Evolutionary conservation across 306 rosid genomes (phyloP).

Genomic region (Dalbergia cultrata): DNA sequence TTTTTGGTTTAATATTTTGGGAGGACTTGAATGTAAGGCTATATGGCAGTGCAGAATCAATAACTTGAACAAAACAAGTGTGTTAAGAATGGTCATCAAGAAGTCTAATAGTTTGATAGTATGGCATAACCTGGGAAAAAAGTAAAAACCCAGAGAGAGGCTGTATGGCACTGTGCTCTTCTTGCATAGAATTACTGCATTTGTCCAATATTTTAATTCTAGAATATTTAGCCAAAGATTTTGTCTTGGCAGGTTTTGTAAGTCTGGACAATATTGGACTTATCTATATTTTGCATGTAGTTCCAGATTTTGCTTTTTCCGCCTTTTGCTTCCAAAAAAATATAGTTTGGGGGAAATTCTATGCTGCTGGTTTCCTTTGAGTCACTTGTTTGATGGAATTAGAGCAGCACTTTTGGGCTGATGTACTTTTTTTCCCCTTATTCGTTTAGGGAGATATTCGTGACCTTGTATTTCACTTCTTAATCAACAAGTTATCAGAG

Average conservation of each 20-base stretch:
- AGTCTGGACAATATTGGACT: not conserved
- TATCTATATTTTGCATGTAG: not conserved
- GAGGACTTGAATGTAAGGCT: not conserved
- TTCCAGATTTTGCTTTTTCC: not conserved
- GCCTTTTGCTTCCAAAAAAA: not conserved
- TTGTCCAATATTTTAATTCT: not conserved
- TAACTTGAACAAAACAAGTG: too few relatives aligned
- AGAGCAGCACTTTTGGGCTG: not conserved
- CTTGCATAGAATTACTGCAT: not conserved
- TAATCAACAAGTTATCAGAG: not conserved
- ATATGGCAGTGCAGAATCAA: not conserved
- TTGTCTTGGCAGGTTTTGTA: conserved; percentile 14
- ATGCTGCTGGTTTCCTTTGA: not conserved
- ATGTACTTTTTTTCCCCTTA: not conserved
- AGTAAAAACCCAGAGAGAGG: too few relatives aligned
- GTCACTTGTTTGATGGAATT: conserved; percentile 14
- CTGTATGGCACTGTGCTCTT: too few relatives aligned
- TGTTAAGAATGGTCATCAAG: too few relatives aligned
- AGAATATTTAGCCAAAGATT: not conserved
- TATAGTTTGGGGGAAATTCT: conserved; percentile 7
- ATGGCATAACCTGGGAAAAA: too few relatives aligned
- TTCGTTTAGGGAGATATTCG: not conserved
- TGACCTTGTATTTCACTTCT: not conserved
- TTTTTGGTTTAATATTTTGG: not conserved
- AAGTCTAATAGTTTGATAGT: too few relatives aligned